Conservation (phyloP, 164 flowering plant species). For the Nymphaea thermarum region DNA sequence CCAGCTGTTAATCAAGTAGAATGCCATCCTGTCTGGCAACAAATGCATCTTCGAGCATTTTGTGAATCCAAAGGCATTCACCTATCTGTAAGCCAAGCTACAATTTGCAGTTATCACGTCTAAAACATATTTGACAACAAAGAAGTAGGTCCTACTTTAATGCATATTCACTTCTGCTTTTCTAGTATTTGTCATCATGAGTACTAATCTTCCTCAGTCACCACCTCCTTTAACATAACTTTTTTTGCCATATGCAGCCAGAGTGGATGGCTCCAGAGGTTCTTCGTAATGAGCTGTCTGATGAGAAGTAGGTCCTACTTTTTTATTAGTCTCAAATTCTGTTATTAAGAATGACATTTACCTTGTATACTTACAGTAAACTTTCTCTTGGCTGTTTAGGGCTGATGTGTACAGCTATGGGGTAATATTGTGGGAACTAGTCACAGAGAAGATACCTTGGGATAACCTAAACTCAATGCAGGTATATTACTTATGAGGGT, state of each 20-base stretch:
- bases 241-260: constrained; percentile 44
- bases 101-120: constrained; percentile 19
- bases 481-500: constrained; percentile 28
- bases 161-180: not conserved
- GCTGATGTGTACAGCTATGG: constrained; percentile 94
- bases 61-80: constrained; percentile 46
- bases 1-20: constrained; percentile 71
- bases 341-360: too few species aligned
- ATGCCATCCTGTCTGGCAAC: constrained; percentile 62
- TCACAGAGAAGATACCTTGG: constrained; percentile 95
- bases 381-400: constrained; percentile 20
- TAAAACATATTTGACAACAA: constrained; percentile 71
- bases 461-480: constrained; percentile 80
- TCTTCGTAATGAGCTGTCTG: constrained; percentile 88
- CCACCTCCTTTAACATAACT: not conserved
- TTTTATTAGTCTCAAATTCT: not conserved
- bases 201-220: not conserved
- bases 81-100: constrained; percentile 23
- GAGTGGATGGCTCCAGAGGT: constrained; percentile 99
- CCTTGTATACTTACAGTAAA: too few species aligned
- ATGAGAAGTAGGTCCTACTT: constrained; percentile 69
- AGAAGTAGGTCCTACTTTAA: constrained; percentile 88
- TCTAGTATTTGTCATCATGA: not conserved
- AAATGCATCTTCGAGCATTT: constrained; percentile 31
- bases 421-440: constrained; percentile 91